Evolutionary conservation across 2,329 filamentous ascomycete species (phyloP), one percentile per base, ranked within the genome.

Genomic region (Xylariaceae sp.): DNA sequence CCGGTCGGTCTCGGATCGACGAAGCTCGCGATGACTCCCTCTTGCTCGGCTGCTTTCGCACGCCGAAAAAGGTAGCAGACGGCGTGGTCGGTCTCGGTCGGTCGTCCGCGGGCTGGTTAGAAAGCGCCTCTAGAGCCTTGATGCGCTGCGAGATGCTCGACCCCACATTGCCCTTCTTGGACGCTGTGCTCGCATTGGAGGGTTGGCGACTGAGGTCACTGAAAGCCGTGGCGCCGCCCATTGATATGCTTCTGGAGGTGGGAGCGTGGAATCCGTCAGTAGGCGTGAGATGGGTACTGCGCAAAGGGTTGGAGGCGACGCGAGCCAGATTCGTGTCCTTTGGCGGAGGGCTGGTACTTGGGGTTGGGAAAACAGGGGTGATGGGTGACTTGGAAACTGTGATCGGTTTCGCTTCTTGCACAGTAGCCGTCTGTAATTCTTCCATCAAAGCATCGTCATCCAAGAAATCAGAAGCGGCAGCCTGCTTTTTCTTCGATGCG

Each of bases 141-240:
- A 97, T 97, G 48, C 94, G 88, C 72, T 93, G 90, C 2, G 93
- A 95, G 62, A 99, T 97, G 66, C 90, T 92, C 7, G 89, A 92
- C 6, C 91, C 92, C 23, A 97, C 83, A 68, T 90, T 94, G 65
- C 87, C 81, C 72, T 92, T 95, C 72, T 89, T 91, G 2, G 83
- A 78, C 51, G 81, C 77, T 53, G 88, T 70, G 55, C 81, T 80
- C 11, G 82, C 71, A 11, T 74, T 74, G 50, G 71, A 73, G 35
- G 78, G 74, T 66, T 84, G 82, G 63, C 81, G 83, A 6, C 76
- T 77, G 52, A 82, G 75, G 60, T 77, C 82, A 66, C 82, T 81
- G 58, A 83, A 67, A 65, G 79, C 84, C 10, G 81, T 80, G 6
- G 83, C 78, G 18, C 75, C 74, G 30, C 84, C 81, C 2, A 81